These are phyloP conservation scores for Scenedesmus sp. DNA, from an alignment of 163 green algal species.

Conservation along the genomic window DNA sequence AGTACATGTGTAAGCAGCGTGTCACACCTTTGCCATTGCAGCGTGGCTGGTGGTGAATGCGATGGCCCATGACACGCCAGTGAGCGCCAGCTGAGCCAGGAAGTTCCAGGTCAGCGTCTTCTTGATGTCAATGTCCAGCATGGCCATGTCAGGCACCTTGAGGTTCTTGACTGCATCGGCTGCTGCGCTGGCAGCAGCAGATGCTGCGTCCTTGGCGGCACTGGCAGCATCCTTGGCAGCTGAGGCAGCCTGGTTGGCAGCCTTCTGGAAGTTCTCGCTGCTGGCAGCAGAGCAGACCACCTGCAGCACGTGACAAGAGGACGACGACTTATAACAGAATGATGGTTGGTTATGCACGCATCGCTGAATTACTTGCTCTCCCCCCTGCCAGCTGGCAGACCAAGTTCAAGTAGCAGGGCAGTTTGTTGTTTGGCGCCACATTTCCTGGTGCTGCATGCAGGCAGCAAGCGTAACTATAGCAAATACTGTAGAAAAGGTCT, in stretches of 20 bases:
- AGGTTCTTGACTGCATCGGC: conserved; percentile 32
- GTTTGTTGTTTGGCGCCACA: not conserved
- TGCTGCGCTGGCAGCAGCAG: not conserved
- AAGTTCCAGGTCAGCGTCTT: conserved; percentile 53
- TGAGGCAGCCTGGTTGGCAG: not conserved
- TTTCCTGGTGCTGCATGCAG: not conserved
- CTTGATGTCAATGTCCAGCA: conserved; percentile 52
- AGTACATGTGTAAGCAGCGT: not conserved
- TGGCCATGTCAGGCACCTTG: conserved; percentile 47
- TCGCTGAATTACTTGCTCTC: not conserved
- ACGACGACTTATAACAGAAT: not conserved
- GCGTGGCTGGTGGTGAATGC: conserved; percentile 52
- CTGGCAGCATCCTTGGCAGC: conserved; percentile 8
- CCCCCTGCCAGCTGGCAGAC: not conserved
- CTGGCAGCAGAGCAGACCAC: not conserved
- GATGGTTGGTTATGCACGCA: not conserved
- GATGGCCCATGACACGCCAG: conserved; percentile 47
- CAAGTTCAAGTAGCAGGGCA: not conserved
- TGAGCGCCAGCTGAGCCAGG: conserved; percentile 51
- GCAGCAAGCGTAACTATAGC: too few species aligned
- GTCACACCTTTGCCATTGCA: conserved; percentile 27
- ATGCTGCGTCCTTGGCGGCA: conserved; percentile 14
- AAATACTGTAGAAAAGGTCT: not conserved
- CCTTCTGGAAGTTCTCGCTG: conserved; percentile 6
- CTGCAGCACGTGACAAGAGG: not conserved